Percentiles rank a stretch among this genome's conserved stretches.
Conservation (phyloP, 2,329 filamentous ascomycete genomes). For the Colletotrichum sp. region DNA sequence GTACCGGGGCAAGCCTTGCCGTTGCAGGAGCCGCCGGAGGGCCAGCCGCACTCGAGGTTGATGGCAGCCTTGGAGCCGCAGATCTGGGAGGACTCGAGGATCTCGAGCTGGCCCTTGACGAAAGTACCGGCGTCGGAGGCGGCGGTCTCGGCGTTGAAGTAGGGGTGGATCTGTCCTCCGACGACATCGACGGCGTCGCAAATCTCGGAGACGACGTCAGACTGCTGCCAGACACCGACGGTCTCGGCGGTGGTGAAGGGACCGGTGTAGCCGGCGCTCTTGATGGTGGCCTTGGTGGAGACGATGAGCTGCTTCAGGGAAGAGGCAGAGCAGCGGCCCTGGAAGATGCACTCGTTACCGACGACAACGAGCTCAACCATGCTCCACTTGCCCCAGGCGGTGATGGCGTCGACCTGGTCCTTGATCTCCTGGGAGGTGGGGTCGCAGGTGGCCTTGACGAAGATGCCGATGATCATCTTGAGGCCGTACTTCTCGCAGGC, state of each 20-base stretch:
- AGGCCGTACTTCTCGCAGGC: slow-evolving; percentile 72
- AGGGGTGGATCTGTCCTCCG: slow-evolving; percentile 89
- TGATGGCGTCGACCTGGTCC: slow-evolving; percentile 76
- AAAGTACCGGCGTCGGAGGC: slow-evolving; percentile 76
- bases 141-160: slow-evolving; percentile 79
- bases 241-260: slow-evolving; percentile 87
- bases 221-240: slow-evolving; percentile 75
- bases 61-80: slow-evolving; percentile 77
- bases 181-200: slow-evolving; percentile 80
- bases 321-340: slow-evolving; percentile 66
- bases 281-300: slow-evolving; percentile 68
- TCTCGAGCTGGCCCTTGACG: slow-evolving; percentile 73
- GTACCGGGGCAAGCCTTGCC: slow-evolving; percentile 72
- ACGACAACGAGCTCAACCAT: slow-evolving; percentile 81
- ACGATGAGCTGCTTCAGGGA: slow-evolving; percentile 75
- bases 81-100: slow-evolving; percentile 62
- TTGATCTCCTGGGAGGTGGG: slow-evolving; percentile 65
- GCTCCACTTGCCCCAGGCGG: slow-evolving; percentile 73
- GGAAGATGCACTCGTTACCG: slow-evolving; percentile 90
- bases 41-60: slow-evolving; percentile 94
- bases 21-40: slow-evolving; percentile 71
- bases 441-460: slow-evolving; percentile 71
- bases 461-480: slow-evolving; percentile 87
- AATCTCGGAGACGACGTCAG: slow-evolving; percentile 60
- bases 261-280: slow-evolving; percentile 70